Evolutionary conservation across 495 filamentous ascomycete species (phyloP).

Genomic region (Annulohypoxylon stygium): DNA sequence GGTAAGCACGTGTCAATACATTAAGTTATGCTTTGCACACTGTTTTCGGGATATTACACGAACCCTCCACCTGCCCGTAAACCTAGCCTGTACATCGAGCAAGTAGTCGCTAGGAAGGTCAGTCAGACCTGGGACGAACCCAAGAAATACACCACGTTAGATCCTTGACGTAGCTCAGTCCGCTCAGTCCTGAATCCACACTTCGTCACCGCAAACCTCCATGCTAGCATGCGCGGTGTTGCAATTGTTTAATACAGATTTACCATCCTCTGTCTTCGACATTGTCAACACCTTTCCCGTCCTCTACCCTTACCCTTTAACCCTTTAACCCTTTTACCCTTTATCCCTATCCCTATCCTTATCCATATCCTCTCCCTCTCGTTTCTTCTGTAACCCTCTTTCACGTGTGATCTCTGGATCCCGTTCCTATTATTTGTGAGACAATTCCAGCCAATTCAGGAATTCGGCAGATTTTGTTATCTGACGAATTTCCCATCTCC

Average conservation of each 20-base stretch:
- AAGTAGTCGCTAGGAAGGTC: not conserved
- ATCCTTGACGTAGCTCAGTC: conserved; percentile 37
- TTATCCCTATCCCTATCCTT: conserved; percentile 19
- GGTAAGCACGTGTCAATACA: conserved; percentile 4
- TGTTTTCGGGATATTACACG: conserved; percentile 30
- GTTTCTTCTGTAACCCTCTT: conserved; percentile 34
- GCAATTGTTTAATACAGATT: conserved; percentile 45
- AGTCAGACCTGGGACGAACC: not conserved
- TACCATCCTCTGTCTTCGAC: conserved; percentile 40
- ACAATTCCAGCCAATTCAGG: conserved; percentile 42
- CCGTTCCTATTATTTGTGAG: conserved; percentile 46
- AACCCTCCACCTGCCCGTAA: not conserved
- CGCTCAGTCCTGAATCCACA: conserved; percentile 4
- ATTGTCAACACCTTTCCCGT: conserved; percentile 34
- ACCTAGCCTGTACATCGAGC: no score
- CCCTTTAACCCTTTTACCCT: not conserved
- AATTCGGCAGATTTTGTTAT: conserved; percentile 28
- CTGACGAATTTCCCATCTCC: conserved; percentile 29
- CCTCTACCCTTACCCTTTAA: not conserved
- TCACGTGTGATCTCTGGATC: conserved; percentile 27
- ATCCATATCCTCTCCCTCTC: conserved; percentile 34
- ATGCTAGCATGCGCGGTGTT: conserved; percentile 6
- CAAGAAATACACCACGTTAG: not conserved
- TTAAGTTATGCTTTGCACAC: not conserved
- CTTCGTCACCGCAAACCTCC: conserved; percentile 17